phyloP scores from a whole-genome alignment of 768 basidiomycete genomes.

The Cystobasidium onofrii region DNA sequence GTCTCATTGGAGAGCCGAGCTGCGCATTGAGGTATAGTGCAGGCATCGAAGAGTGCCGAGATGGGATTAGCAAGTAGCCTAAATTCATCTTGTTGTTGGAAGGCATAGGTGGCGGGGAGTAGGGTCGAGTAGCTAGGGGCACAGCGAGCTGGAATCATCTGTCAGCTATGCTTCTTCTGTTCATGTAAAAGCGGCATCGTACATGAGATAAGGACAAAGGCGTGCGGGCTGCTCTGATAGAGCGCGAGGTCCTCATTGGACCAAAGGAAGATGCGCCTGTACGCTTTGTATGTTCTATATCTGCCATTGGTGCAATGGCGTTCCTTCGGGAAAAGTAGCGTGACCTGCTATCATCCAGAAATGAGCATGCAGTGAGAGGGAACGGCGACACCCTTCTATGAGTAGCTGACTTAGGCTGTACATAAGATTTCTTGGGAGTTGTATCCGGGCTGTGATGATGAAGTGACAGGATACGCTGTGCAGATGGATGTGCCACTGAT shows the following conservation, averaged over 20 bases:
- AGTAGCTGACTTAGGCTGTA: background rate
- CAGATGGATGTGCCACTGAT: background rate
- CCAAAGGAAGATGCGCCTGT: background rate
- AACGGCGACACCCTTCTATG: background rate
- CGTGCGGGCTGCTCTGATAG: background rate
- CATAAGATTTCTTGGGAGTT: background rate
- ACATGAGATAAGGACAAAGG: background rate
- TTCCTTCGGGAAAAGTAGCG: background rate
- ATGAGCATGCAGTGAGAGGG: background rate
- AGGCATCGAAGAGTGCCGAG: background rate
- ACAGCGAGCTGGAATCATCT: slow-evolving; percentile 8
- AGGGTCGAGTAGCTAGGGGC: background rate
- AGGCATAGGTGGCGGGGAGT: background rate
- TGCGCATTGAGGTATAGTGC: background rate
- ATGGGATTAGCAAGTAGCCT: background rate
- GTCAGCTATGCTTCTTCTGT: too few species aligned
- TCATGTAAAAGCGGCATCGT: background rate
- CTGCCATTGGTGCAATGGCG: background rate
- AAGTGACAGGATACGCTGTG: background rate
- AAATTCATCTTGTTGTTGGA: background rate
- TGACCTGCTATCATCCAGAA: background rate
- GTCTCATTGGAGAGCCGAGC: background rate
- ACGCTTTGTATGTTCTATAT: background rate
- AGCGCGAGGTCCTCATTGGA: background rate
- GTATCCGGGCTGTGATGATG: slow-evolving; percentile 2